A percentile compares a stretch with the other conserved stretches of the same genome.
Conservation (phyloP, 345 rosid genomes). For the Gossypium mustelinum region DNA sequence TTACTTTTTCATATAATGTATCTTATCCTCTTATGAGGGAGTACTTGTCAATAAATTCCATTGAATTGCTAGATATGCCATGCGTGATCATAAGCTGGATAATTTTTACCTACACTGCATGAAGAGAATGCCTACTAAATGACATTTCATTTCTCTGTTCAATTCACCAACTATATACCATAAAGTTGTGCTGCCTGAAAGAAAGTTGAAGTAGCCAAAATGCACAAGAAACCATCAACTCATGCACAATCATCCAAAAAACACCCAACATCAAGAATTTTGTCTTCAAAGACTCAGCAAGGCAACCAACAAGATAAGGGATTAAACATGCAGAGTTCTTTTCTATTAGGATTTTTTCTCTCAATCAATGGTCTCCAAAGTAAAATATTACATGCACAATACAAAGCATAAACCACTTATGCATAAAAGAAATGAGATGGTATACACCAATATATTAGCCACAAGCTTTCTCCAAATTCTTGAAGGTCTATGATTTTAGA, state of each 20-base stretch:
- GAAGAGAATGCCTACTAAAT: not conserved
- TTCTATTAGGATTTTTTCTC: not conserved
- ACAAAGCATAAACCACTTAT: not conserved
- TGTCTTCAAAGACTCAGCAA: not conserved
- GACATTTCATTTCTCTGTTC: not conserved
- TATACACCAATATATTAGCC: not conserved
- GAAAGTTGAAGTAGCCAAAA: not conserved
- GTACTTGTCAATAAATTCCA: too few relatives aligned
- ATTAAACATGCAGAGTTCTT: not conserved
- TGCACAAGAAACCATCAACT: not conserved
- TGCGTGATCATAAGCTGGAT: too few relatives aligned
- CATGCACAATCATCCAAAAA: not conserved
- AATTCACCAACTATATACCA: not conserved
- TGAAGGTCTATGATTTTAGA: too few relatives aligned
- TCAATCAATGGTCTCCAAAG: not conserved
- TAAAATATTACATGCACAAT: not conserved
- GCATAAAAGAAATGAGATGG: not conserved
- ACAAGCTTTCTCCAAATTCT: too few relatives aligned
- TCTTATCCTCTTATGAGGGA: too few relatives aligned
- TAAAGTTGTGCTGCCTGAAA: not conserved
- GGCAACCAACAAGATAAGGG: not conserved
- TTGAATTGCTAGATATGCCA: too few relatives aligned
- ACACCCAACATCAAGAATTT: not conserved
- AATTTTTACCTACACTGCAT: too few relatives aligned
- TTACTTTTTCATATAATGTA: too few relatives aligned